phyloP scores from a whole-genome alignment of 495 filamentous ascomycete species.

The Penicillium parvum region DNA sequence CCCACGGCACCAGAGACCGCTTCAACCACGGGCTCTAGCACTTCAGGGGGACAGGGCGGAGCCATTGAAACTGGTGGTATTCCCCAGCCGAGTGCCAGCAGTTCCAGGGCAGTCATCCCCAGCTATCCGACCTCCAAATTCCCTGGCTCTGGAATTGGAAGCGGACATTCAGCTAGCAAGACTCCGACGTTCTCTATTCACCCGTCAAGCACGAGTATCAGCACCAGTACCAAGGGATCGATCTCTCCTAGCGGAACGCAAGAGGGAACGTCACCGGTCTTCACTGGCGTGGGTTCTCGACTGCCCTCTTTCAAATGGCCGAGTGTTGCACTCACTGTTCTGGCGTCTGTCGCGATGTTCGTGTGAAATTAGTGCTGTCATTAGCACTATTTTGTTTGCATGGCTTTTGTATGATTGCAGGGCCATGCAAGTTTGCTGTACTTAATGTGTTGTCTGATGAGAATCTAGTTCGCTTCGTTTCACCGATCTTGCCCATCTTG shows the following conservation, averaged over 20 bases:
- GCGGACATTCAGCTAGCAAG: constrained; percentile 4
- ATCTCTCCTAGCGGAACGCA: constrained; percentile 20
- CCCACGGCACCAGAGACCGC: constrained; percentile 1
- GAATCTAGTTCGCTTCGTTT: too few relatives aligned
- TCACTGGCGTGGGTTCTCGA: constrained; percentile 21
- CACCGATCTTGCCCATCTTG: too few relatives aligned
- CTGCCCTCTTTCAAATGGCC: not conserved
- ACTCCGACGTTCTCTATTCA: constrained; percentile 20
- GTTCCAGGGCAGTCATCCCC: not conserved
- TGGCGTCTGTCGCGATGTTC: not conserved
- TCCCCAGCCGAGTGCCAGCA: not conserved
- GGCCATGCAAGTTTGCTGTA: too few relatives aligned
- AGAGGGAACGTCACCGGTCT: constrained; percentile 19
- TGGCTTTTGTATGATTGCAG: too few relatives aligned
- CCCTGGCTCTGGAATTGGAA: not conserved
- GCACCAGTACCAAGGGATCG: constrained; percentile 4
- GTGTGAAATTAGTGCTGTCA: not conserved
- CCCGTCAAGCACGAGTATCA: constrained; percentile 16
- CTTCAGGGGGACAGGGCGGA: constrained; percentile 3
- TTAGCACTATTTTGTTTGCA: too few relatives aligned
- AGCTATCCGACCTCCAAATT: not conserved
- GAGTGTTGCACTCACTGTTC: not conserved
- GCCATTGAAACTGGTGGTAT: not conserved
- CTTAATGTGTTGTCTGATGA: too few relatives aligned
- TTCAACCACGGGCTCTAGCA: not conserved